Evolutionary conservation across 805 yeast genomes (phyloP), one percentile per base, ranked within the genome.

Genomic region (Ogataea trehalophila): DNA sequence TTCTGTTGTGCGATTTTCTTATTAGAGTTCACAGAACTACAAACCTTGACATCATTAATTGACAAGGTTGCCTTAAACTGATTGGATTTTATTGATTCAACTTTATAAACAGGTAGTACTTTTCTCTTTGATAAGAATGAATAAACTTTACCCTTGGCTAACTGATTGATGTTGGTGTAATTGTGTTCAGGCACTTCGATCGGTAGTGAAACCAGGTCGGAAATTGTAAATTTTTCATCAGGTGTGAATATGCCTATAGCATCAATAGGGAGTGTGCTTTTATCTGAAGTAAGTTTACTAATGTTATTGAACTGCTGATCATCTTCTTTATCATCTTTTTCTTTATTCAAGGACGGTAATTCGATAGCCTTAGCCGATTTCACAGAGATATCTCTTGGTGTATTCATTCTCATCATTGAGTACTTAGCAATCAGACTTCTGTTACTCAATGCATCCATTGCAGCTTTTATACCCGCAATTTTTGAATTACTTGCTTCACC

Each of bases 381-480:
- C 7, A 49, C 51, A 3, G 62, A 50, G 29, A 53, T 46, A 15
- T 54, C 68, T 54, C 76, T 71, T 29, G 82, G 82, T 15, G 73
- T 71, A 14, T 72, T 60, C n/a, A 82, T 74, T 50, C 96, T 70
- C 18, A 74, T 50, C 37, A 72, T 71, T 14, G 80, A 79, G 61
- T 77, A 87, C 57, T 83, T 83, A 50, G 85, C 91, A 41, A 89
- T 70, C 31, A 79, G 48, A 0, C 69, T 70, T 39, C 75, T 76
- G 52, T 87, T 80, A 11, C 69, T 66, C 41, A 92, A 68, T 0
- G 92, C 96, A 44, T 73, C 70, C 82, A 83, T 84, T 0, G 99
- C 99, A 0, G 97, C 97, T 46, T 84, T 71, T 20, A 79, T 65
- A 0, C 96, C 94, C 0, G 97, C 98, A 29, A 80, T 83, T 62